These are phyloP conservation scores for Xylariaceae sp. DNA, from an alignment of 2,329 filamentous ascomycete genomes.

Conservation along the genomic window DNA sequence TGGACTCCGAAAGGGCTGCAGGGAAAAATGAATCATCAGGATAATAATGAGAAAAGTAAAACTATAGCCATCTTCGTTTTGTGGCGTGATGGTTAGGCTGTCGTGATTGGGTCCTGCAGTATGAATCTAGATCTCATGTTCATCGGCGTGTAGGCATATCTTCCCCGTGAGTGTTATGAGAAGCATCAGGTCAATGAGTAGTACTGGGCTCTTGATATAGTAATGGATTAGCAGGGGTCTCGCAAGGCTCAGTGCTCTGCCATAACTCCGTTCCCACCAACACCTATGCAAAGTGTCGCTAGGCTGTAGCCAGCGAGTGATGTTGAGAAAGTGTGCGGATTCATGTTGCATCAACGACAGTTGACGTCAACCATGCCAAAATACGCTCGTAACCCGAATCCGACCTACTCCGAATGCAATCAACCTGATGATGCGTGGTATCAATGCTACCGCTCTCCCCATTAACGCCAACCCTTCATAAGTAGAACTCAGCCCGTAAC, in stretches of 20 bases:
- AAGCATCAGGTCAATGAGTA: not conserved
- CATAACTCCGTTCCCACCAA: not conserved
- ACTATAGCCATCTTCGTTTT: not conserved
- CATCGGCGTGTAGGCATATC: not conserved
- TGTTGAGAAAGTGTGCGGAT: not conserved
- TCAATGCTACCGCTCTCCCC: slow-evolving; percentile 20
- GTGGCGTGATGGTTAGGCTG: not conserved
- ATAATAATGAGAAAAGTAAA: not conserved
- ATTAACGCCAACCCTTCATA: slow-evolving; percentile 21
- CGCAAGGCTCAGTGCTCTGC: not conserved
- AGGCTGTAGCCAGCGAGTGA: not conserved
- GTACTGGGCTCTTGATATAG: not conserved
- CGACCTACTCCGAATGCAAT: slow-evolving; percentile 20
- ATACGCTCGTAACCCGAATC: slow-evolving; percentile 12
- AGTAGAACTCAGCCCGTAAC: slow-evolving; percentile 14
- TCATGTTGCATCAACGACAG: not conserved
- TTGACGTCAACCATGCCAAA: not conserved
- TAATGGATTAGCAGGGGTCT: not conserved
- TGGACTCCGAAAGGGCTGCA: not conserved
- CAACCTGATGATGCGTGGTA: slow-evolving; percentile 22
- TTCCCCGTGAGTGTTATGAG: not conserved
- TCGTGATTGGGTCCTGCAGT: not conserved
- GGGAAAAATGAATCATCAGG: not conserved
- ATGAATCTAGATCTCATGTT: not conserved
- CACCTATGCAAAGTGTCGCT: not conserved